Evolutionary conservation across 768 basidiomycete species (phyloP).

Genomic region (Nidula microcarpa): DNA sequence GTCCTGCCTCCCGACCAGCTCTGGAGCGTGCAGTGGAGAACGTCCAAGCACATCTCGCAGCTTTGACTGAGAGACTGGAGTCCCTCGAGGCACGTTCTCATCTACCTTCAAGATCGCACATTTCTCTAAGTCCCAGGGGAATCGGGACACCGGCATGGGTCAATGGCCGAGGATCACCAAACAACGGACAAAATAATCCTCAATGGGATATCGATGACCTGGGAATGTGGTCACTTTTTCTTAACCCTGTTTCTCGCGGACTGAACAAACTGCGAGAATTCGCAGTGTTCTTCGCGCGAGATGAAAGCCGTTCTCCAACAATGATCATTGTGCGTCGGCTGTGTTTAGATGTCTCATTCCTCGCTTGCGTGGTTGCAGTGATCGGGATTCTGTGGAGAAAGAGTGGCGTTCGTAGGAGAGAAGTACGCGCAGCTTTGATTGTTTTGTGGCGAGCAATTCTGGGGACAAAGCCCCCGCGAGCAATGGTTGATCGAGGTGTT

Average conservation of each 20-base stretch:
- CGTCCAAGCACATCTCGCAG: constrained; percentile 78
- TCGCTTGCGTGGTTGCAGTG: constrained; percentile 59
- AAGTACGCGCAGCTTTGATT: constrained; percentile 61
- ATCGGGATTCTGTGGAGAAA: constrained; percentile 60
- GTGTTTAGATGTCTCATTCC: constrained; percentile 75
- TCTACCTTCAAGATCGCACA: constrained; percentile 35
- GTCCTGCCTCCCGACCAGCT: constrained; percentile 46
- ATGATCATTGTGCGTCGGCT: constrained; percentile 68
- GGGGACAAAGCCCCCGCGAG: constrained; percentile 44
- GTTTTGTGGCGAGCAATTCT: constrained; percentile 70
- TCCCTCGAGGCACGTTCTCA: constrained; percentile 47
- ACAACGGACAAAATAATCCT: constrained; percentile 23
- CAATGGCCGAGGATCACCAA: constrained; percentile 36
- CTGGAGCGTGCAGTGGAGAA: constrained; percentile 78
- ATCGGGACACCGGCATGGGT: constrained; percentile 35
- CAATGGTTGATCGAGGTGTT: constrained; percentile 50
- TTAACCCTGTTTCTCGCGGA: constrained; percentile 59
- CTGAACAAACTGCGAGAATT: constrained; percentile 46
- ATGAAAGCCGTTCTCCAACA: constrained; percentile 61
- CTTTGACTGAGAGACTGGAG: constrained; percentile 81
- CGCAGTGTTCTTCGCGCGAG: constrained; percentile 53
- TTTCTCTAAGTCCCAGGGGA: constrained; percentile 34
- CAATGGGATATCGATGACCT: constrained; percentile 77
- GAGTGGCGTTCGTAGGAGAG: constrained; percentile 66
- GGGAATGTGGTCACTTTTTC: constrained; percentile 77